Evolutionary conservation across 495 filamentous ascomycete genomes (phyloP), one percentile per base, ranked within the genome.

Genomic region (Tuber melanosporum): DNA sequence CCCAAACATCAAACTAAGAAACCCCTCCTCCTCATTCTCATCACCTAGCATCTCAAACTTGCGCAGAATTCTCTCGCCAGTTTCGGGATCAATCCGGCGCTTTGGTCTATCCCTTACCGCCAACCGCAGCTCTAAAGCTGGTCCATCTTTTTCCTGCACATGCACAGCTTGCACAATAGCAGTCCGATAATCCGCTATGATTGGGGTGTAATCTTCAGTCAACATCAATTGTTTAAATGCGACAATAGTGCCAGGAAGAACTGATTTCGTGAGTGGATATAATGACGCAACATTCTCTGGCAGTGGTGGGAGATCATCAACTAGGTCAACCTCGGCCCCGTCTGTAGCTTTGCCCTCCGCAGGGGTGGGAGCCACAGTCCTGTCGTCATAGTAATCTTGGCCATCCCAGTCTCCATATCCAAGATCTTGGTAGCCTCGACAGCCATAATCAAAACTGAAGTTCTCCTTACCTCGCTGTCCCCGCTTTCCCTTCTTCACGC

Each of bases 121-220:
- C 7, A 95, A 88, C 45, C 85, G 88, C 19, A 97, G 84, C 20
- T 87, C 86, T 20, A 95, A 76, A 7, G 82, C 81, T 6, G 86
- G 85, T 36, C 87, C 83, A 32, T 86, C 87, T 46, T 83, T 77
- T 19, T 87, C 76, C 39, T 79, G 72, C 15, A 81, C 77, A 73
- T 83, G 82, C 52, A 85, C 85, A 5, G 88, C 88, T 22, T 88
- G 83, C 22, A 97, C 85, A 42, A 90, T 85, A 5, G 91, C 93
- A 0, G 92, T 92, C 20, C 90, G 86, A 80, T 90, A 91, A 3
- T 87, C 88, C 3, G 89, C 90, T 62, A 96, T 85, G 74, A 87
- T 87, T 0, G 95, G 95, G 74, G 92, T 88, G 91, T 93, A 97
- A 42, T 89, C 91, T 75, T 89, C 90, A 45, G 92, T 93, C 82